Percentiles rank a stretch among this genome's conserved stretches.
Conservation (phyloP, 1,284 basidiomycete species). For the Cryptococcus sp. region DNA sequence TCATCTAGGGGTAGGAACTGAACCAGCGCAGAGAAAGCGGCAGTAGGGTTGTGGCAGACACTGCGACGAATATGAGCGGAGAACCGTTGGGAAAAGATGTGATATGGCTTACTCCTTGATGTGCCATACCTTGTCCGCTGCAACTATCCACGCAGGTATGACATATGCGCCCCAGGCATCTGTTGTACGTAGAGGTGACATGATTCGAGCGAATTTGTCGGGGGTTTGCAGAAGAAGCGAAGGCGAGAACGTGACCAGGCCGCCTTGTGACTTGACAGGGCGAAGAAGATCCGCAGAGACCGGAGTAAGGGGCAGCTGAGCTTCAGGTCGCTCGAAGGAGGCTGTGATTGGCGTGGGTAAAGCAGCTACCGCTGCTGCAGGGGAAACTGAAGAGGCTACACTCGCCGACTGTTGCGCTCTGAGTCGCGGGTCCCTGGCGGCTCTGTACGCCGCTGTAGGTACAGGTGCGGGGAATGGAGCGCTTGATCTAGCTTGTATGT, state of each 20-base stretch:
- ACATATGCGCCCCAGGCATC: slow-evolving; percentile 42
- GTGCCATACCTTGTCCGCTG: slow-evolving; percentile 26
- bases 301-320: neutral
- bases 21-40: slow-evolving; percentile 25
- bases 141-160: slow-evolving; percentile 33
- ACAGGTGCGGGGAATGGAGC: no score
- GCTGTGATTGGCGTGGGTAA: neutral
- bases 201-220: slow-evolving; percentile 27
- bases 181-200: slow-evolving; percentile 25
- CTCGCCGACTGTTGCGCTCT: neutral
- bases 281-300: neutral
- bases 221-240: slow-evolving; percentile 33
- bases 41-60: slow-evolving; percentile 30
- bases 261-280: slow-evolving; percentile 22
- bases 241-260: slow-evolving; percentile 43
- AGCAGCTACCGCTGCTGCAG: neutral
- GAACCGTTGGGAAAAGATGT: neutral
- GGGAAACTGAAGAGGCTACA: neutral
- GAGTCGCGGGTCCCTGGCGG: slow-evolving; percentile 6
- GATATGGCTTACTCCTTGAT: slow-evolving; percentile 13
- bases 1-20: slow-evolving; percentile 32
- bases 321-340: neutral
- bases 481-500: no score
- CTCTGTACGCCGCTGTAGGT: neutral
- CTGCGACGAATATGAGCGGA: slow-evolving; percentile 8